Conservation (phyloP, 2,329 filamentous ascomycete species). For the Aspergillus quadrilineatus region DNA sequence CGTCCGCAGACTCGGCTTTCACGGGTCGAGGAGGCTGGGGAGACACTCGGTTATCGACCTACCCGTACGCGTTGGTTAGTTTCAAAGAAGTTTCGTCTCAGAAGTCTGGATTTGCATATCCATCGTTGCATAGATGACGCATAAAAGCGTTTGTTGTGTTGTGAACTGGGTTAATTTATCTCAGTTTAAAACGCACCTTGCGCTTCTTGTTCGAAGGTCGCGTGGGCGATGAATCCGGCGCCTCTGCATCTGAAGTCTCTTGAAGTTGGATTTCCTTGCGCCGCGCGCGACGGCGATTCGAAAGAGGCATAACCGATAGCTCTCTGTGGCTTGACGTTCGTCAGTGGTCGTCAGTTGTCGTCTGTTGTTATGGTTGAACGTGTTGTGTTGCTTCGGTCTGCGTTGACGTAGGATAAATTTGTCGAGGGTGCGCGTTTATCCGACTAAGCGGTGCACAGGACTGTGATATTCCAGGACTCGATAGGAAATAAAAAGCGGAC, state of each 20-base stretch:
- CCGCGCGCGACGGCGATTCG: constrained; percentile 46
- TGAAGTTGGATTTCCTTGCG: constrained; percentile 47
- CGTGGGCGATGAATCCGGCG: constrained; percentile 49
- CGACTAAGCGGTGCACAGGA: background rate
- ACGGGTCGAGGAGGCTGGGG: constrained; percentile 30
- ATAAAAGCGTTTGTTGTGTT: background rate
- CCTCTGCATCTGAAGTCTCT: constrained; percentile 46
- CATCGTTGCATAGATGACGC: background rate
- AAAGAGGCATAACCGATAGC: constrained; percentile 37
- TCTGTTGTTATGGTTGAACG: background rate
- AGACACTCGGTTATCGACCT: constrained; percentile 39
- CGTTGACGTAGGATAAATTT: constrained; percentile 1
- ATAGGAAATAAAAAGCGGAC: constrained; percentile 6
- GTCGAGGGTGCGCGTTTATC: background rate
- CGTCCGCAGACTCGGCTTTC: constrained; percentile 42
- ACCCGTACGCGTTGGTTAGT: constrained; percentile 3
- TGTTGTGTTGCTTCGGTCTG: background rate
- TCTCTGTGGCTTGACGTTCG: background rate
- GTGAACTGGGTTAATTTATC: background rate
- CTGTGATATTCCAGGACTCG: constrained; percentile 1
- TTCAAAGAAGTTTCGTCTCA: background rate
- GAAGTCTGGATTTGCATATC: background rate
- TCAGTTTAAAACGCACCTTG: constrained; percentile 38
- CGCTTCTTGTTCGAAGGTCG: constrained; percentile 50
- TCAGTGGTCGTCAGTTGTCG: background rate